Evolutionary conservation across 2,329 filamentous ascomycete species (phyloP).

Genomic region (Zymoseptoria pseudotritici): DNA sequence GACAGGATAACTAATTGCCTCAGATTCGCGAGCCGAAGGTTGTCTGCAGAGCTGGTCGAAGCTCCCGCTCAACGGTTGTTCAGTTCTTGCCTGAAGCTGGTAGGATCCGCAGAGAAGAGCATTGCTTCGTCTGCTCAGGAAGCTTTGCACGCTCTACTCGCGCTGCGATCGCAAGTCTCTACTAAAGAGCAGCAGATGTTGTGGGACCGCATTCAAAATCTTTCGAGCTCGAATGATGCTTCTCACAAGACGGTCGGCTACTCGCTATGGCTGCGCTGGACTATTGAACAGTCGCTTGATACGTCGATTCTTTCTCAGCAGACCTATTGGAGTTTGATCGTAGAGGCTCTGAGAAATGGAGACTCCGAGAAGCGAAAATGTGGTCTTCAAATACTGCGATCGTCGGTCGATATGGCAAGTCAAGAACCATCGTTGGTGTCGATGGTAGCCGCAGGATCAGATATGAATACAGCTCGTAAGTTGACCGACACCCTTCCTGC

Average conservation of each 20-base stretch:
- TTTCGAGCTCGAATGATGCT: conserved; percentile 5
- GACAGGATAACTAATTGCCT: conserved; percentile 1
- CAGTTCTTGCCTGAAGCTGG: conserved; percentile 9
- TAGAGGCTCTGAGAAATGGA: conserved; percentile 34
- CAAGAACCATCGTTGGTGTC: conserved; percentile 3
- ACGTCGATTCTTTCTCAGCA: conserved; percentile 5
- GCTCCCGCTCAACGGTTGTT: conserved; percentile 2
- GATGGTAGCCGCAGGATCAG: conserved; percentile 1
- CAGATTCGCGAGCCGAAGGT: conserved; percentile 5
- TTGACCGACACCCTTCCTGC: background rate
- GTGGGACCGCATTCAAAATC: conserved; percentile 12
- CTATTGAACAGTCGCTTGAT: conserved; percentile 3
- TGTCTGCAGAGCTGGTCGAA: background rate
- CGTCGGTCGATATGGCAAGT: conserved; percentile 31
- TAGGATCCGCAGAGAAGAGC: conserved; percentile 6
- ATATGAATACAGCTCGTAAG: background rate
- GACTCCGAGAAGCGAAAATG: conserved; percentile 41
- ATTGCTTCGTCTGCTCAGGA: conserved; percentile 8
- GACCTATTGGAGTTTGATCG: conserved; percentile 37
- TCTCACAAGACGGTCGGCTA: conserved; percentile 16
- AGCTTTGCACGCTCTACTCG: conserved; percentile 5
- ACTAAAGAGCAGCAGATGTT: conserved; percentile 3
- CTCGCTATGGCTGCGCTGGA: conserved; percentile 23
- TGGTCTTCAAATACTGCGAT: conserved; percentile 38
- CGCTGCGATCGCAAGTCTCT: background rate